A percentile compares a stretch with the other conserved stretches of the same genome.
phyloP scores from a whole-genome alignment of 2,329 filamentous ascomycete species.

The Penicillium sp. region DNA sequence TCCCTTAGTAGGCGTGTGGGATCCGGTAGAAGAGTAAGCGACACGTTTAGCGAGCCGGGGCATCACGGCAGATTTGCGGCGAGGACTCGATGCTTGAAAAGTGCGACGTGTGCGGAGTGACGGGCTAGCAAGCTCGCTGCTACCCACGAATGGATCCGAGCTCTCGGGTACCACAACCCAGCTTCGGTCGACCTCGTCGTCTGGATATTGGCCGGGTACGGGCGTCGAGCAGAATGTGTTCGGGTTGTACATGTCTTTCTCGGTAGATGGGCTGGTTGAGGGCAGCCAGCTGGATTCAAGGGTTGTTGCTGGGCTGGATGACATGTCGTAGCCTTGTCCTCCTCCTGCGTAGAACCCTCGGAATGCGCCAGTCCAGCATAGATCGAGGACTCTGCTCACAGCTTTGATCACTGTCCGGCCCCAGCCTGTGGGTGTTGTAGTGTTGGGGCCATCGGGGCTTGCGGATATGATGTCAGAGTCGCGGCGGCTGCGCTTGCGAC shows the following conservation, averaged over 20 bases:
- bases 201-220: constrained; percentile 56
- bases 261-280: constrained; percentile 18
- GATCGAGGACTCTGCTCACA: constrained; percentile 73
- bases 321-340: constrained; percentile 67
- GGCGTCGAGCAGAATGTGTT: constrained; percentile 40
- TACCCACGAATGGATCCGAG: constrained; percentile 17
- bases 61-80: constrained; percentile 28
- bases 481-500: constrained; percentile 36
- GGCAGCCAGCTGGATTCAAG: constrained; percentile 34
- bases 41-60: constrained; percentile 28
- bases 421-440: constrained; percentile 35
- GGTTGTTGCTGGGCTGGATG: constrained; percentile 27
- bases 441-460: constrained; percentile 14
- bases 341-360: constrained; percentile 84
- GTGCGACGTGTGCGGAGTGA: constrained; percentile 21
- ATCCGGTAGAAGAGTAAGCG: constrained; percentile 18
- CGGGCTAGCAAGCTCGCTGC: constrained; percentile 16
- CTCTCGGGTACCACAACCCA: constrained; percentile 65
- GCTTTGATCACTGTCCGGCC: constrained; percentile 44
- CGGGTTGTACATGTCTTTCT: constrained; percentile 28
- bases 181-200: constrained; percentile 59
- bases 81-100: constrained; percentile 24
- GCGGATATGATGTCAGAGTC: constrained; percentile 32
- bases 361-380: constrained; percentile 72
- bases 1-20: constrained; percentile 27